A percentile compares a stretch with the other conserved stretches of the same genome.
These are phyloP conservation scores for Candida quercuum DNA, from an alignment of 805 yeast species.

Conservation along the genomic window DNA sequence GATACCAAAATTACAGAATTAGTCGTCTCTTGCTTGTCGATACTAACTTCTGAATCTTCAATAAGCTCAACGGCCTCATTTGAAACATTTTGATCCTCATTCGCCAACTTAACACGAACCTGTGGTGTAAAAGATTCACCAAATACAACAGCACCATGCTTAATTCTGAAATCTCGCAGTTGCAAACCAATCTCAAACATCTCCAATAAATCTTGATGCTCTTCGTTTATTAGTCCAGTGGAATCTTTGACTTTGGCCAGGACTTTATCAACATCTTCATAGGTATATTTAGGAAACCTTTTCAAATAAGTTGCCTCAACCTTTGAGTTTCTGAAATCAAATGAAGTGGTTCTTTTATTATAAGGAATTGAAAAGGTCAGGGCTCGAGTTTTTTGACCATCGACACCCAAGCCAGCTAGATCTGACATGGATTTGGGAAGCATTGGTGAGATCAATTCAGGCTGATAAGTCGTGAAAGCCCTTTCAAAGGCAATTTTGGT, in stretches of 20 bases:
- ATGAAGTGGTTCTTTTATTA: slow-evolving; percentile 18
- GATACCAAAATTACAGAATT: slow-evolving; percentile 65
- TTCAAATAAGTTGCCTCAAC: slow-evolving; percentile 38
- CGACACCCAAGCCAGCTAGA: slow-evolving; percentile 45
- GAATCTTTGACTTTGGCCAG: slow-evolving; percentile 23
- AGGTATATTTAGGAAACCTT: slow-evolving; percentile 52
- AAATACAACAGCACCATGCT: slow-evolving; percentile 34
- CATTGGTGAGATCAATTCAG: slow-evolving; percentile 63
- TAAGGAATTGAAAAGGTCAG: slow-evolving; percentile 37
- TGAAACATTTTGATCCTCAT: slow-evolving; percentile 1
- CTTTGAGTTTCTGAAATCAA: slow-evolving; percentile 23
- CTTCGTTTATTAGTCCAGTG: slow-evolving; percentile 1
- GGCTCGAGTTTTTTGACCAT: slow-evolving; percentile 38
- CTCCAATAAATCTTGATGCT: slow-evolving; percentile 29
- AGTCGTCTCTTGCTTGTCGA: slow-evolving; percentile 26
- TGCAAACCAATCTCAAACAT: slow-evolving; percentile 28
- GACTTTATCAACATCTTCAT: slow-evolving; percentile 53
- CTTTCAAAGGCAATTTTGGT: slow-evolving; percentile 54
- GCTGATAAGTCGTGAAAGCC: slow-evolving; percentile 67
- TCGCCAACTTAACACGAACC: slow-evolving; percentile 6
- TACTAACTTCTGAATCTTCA: slow-evolving; percentile 11
- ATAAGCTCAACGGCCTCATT: slow-evolving; percentile 6
- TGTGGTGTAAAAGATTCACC: slow-evolving; percentile 29
- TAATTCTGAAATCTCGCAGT: slow-evolving; percentile 27
- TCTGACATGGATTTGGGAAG: slow-evolving; percentile 54